Percentiles rank a stretch among this genome's conserved stretches.
Conservation (phyloP, 2,329 filamentous ascomycete genomes). For the Venturia aucupariae region DNA sequence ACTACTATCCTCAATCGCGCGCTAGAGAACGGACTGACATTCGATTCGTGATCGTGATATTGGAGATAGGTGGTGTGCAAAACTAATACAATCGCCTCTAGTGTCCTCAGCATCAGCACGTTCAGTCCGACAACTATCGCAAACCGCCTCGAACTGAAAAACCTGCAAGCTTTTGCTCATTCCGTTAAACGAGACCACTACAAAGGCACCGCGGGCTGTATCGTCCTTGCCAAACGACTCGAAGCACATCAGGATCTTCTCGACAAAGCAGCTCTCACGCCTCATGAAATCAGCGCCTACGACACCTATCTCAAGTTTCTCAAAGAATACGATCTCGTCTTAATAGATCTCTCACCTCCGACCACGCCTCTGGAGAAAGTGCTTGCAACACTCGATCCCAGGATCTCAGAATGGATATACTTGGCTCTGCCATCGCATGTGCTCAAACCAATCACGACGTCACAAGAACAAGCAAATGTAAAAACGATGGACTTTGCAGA, state of each 20-base stretch:
- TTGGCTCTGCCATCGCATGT: neutral
- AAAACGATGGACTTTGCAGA: neutral
- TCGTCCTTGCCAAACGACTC: neutral
- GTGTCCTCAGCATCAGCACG: neutral
- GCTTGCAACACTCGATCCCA: neutral
- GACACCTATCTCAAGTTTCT: neutral
- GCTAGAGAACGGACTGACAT: neutral
- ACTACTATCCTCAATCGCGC: too few relatives aligned
- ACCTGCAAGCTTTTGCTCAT: neutral
- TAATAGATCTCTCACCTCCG: neutral
- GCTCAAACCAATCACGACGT: neutral
- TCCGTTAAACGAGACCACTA: conserved; percentile 6
- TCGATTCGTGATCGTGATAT: neutral
- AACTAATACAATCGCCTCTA: neutral
- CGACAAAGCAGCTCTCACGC: neutral
- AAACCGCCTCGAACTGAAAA: neutral
- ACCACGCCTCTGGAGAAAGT: neutral
- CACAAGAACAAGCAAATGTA: neutral
- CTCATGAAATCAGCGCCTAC: neutral
- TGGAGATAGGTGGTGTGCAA: neutral
- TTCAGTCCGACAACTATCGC: neutral
- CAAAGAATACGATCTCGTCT: neutral
- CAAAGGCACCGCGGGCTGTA: neutral
- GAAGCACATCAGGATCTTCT: neutral
- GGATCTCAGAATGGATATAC: conserved; percentile 11